Base-by-base conservation (phyloP, 345 rosid genomes). In the Adansonia digitata region DNA sequence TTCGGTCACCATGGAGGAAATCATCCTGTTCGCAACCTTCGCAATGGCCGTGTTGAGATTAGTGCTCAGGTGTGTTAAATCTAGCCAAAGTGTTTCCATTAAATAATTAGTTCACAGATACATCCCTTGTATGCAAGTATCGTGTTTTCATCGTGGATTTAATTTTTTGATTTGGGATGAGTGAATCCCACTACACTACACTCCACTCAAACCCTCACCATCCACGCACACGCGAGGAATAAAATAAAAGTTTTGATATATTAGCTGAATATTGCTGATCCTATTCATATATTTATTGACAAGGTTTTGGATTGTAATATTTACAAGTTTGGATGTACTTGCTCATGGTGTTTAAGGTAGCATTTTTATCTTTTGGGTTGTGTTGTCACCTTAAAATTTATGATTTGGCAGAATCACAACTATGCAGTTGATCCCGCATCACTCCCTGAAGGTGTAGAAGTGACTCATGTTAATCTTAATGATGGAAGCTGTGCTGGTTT, bases 1-100 rank as follows among this genome's bases (percentile, higher is more conserved):
- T 94, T 94, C 79, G 97, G 96, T 49, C 98, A 93, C 84, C 99
- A 93, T 81, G 97, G 98, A 79, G 98, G 98, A 40, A 95, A 95
- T 75, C 99, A 93, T 81, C 98, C 98, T 0, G 98, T 95, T 70
- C 82, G 86, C 65, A 91, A 93, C 73, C 70, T 89, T 75, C 88
- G 75, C 26, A 89, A 80, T 72, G 87, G 90, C 39, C 84, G 83
- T n/a, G 97, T 95, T 66, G 94, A 95, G 89, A 93, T 95, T 70
- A 95, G 98, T 80, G 88, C 97, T 67, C 98, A 95, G 96, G 99
- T 91, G 60, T 17, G 77, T 55, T 27, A 10, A 71, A 37, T 39
- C 46, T 59, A 14, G 51, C 64, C 51, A 69, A 45, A 53, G 27
- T 57, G 18, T 74, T 22, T 64, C 9, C 14, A 20, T 42, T 35